Percentiles rank a stretch among this genome's conserved stretches.
These are phyloP conservation scores for Moelleriella libera DNA, from an alignment of 2,329 filamentous ascomycete species.

Conservation along the genomic window DNA sequence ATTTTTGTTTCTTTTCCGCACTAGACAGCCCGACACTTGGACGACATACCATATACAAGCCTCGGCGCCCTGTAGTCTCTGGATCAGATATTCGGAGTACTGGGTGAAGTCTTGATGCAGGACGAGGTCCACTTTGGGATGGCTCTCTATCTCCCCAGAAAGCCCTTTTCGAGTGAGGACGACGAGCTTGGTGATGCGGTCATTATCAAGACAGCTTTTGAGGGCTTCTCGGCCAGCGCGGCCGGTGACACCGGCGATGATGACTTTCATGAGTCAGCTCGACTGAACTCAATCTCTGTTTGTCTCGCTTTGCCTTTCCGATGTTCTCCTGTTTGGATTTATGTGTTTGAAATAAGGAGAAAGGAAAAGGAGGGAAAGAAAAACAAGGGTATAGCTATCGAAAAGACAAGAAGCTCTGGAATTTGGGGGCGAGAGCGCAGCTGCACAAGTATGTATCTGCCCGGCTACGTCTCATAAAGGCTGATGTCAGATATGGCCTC, in stretches of 20 bases:
- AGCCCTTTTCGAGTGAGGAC: constrained; percentile 34
- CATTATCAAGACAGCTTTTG: constrained; percentile 31
- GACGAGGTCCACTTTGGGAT: constrained; percentile 34
- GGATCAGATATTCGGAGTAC: constrained; percentile 26
- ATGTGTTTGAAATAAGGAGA: neutral
- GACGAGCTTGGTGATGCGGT: constrained; percentile 34
- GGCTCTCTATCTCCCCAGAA: constrained; percentile 22
- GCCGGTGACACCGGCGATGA: constrained; percentile 45
- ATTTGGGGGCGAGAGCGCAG: too few relatives aligned
- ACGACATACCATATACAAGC: constrained; percentile 47
- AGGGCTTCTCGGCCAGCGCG: constrained; percentile 40
- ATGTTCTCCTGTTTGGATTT: neutral
- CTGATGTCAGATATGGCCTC: too few relatives aligned
- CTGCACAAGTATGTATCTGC: too few relatives aligned
- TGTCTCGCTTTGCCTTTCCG: neutral
- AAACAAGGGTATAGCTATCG: neutral
- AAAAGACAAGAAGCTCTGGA: too few relatives aligned
- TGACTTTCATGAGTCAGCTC: constrained; percentile 35
- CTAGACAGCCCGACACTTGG: neutral
- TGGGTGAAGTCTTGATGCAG: constrained; percentile 37
- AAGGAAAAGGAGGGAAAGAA: neutral
- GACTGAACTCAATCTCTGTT: neutral
- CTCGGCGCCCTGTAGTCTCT: constrained; percentile 33
- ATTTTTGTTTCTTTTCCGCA: neutral
- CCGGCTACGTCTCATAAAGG: too few relatives aligned